Conservation (phyloP, 1,139 yeast genomes). For the Suhomyces panamericanus region DNA sequence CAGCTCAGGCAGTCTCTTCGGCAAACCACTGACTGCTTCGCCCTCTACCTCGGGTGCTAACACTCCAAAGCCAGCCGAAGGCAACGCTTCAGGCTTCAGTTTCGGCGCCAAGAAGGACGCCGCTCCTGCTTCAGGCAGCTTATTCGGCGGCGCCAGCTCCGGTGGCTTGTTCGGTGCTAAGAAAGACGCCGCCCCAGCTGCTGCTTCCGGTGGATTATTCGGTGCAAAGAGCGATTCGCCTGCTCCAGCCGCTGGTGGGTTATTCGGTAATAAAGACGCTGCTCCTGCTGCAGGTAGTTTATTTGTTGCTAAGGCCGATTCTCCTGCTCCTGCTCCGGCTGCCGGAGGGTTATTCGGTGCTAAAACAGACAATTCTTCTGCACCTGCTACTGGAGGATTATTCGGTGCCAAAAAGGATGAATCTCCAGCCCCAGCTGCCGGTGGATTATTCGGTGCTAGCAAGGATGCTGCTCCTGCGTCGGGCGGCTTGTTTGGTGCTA, state of each 20-base stretch:
- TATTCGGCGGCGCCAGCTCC: conserved; percentile 18
- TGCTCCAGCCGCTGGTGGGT: conserved; percentile 12
- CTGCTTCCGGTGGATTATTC: conserved; percentile 18
- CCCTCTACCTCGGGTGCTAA: conserved; percentile 15
- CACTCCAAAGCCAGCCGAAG: conserved; percentile 8
- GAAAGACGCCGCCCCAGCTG: conserved; percentile 5
- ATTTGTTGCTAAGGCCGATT: conserved; percentile 20
- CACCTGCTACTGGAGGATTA: conserved; percentile 19
- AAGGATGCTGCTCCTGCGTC: conserved; percentile 10
- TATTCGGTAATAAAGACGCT: conserved; percentile 25
- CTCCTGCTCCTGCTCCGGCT: conserved; percentile 14
- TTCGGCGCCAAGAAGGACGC: conserved; percentile 14
- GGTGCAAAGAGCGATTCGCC: conserved; percentile 16
- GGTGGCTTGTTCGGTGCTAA: conserved; percentile 29
- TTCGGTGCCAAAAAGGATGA: conserved; percentile 2
- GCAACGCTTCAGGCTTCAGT: conserved; percentile 15
- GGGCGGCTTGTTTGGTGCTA: conserved; percentile 28
- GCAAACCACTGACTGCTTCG: background rate
- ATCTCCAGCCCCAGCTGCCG: conserved; percentile 10
- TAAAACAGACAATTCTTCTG: conserved; percentile 2
- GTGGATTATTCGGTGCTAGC: conserved; percentile 31
- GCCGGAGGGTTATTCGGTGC: conserved; percentile 21
- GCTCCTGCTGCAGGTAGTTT: conserved; percentile 20
- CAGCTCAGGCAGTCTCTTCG: conserved; percentile 27
- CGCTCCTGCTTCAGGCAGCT: conserved; percentile 15